These are phyloP conservation scores for Aspergillus pseudoviridinutans DNA, from an alignment of 2,329 filamentous ascomycete genomes.

Conservation along the genomic window DNA sequence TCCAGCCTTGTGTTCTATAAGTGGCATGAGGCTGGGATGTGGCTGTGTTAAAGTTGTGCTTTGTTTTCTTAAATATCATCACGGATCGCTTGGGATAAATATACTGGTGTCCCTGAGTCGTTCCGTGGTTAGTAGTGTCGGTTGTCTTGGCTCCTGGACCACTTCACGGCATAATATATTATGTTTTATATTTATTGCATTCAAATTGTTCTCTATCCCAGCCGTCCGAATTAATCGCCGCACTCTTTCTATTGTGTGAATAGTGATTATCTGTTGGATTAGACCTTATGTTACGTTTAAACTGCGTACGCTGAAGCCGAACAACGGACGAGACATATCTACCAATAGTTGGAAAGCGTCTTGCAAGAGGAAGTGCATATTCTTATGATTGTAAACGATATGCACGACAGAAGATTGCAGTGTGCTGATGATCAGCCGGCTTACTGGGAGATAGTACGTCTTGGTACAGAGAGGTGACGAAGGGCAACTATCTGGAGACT, in stretches of 20 bases:
- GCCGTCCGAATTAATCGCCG: no score
- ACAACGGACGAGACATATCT: not conserved
- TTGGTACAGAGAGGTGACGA: not conserved
- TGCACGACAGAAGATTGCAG: not conserved
- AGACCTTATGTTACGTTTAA: not conserved
- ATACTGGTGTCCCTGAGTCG: not conserved
- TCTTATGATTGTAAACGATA: not conserved
- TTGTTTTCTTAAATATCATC: not conserved
- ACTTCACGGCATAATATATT: not conserved
- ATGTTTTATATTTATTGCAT: not conserved
- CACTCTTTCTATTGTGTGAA: not conserved
- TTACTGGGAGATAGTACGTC: not conserved
- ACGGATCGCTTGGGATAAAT: not conserved
- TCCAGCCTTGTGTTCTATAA: not conserved
- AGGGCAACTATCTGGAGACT: not conserved
- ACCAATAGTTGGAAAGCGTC: not conserved
- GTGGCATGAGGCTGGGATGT: not conserved
- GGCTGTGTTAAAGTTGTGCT: not conserved
- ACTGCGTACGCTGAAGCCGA: not conserved
- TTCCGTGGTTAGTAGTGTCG: not conserved
- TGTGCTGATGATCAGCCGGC: not conserved
- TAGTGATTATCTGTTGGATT: not conserved
- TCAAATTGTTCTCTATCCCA: not conserved
- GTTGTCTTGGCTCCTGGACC: not conserved
- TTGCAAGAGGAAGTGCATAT: not conserved